A percentile compares a stretch with the other conserved stretches of the same genome.
These are phyloP conservation scores for Akanthomyces muscarius DNA, from an alignment of 2,329 filamentous ascomycete species.

Conservation along the genomic window DNA sequence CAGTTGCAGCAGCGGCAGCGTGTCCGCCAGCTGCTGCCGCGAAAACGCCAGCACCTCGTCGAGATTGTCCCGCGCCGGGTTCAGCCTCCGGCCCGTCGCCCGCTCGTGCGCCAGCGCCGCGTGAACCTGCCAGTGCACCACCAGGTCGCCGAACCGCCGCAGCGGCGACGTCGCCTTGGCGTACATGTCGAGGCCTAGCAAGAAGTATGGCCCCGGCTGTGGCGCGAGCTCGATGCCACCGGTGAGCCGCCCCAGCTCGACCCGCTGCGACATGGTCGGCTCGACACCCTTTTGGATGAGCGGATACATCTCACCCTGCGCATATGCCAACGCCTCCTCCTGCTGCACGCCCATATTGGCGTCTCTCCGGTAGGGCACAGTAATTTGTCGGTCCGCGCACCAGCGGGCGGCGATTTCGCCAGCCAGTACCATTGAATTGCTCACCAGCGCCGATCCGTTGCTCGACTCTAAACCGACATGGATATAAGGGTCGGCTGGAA, in stretches of 20 bases:
- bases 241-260: slow-evolving; percentile 29
- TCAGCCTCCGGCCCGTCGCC: slow-evolving; percentile 26
- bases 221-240: slow-evolving; percentile 52
- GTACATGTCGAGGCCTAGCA: slow-evolving; percentile 58
- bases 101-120: slow-evolving; percentile 49
- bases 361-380: slow-evolving; percentile 56
- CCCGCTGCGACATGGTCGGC: slow-evolving; percentile 30
- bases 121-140: slow-evolving; percentile 65
- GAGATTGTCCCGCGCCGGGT: slow-evolving; percentile 26
- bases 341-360: slow-evolving; percentile 36
- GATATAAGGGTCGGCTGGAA: slow-evolving; percentile 50
- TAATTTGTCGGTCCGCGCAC: slow-evolving; percentile 54
- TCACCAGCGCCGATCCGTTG: slow-evolving; percentile 32
- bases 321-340: slow-evolving; percentile 34
- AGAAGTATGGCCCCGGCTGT: slow-evolving; percentile 51
- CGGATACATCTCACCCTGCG: slow-evolving; percentile 33
- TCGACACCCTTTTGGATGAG: slow-evolving; percentile 29
- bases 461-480: slow-evolving; percentile 30
- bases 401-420: slow-evolving; percentile 59
- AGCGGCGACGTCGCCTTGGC: slow-evolving; percentile 62
- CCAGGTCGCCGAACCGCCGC: slow-evolving; percentile 59
- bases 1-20: slow-evolving; percentile 48
- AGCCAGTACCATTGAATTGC: slow-evolving; percentile 55
- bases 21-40: slow-evolving; percentile 36
- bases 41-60: slow-evolving; percentile 45